Percentiles rank a stretch among this genome's conserved stretches.
phyloP scores from a whole-genome alignment of 208 protist species.

The Crithidia fasciculata region DNA sequence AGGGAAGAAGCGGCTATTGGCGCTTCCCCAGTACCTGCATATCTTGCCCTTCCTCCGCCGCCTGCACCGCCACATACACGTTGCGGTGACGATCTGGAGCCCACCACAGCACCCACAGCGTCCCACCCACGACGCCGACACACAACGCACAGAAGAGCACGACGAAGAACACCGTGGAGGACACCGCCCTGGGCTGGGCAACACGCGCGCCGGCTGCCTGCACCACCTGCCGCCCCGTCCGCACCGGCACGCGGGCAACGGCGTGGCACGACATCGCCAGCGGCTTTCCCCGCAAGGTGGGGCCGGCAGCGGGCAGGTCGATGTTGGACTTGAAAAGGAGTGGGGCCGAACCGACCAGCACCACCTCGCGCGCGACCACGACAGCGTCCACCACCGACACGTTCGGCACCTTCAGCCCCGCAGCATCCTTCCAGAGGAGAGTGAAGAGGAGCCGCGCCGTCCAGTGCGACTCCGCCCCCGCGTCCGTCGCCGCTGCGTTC shows the following conservation, averaged over 20 bases:
- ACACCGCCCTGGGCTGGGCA: background rate
- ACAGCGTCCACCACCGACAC: constrained; percentile 22
- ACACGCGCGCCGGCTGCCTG: background rate
- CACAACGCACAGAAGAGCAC: constrained; percentile 5
- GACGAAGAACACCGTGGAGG: constrained; percentile 12
- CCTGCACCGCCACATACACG: constrained; percentile 16
- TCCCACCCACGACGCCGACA: constrained; percentile 13
- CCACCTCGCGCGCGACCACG: constrained; percentile 20
- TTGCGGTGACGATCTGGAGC: background rate
- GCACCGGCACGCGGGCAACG: constrained; percentile 6
- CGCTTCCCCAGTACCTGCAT: constrained; percentile 15
- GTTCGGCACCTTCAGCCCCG: constrained; percentile 21
- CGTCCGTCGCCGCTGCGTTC: background rate
- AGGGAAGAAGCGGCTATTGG: background rate
- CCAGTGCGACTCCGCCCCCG: constrained; percentile 15
- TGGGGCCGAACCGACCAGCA: background rate
- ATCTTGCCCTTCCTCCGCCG: constrained; percentile 9
- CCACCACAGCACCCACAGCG: constrained; percentile 1
- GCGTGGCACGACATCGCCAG: constrained; percentile 15
- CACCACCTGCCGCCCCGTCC: constrained; percentile 10
- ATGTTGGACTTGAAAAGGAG: too few species aligned
- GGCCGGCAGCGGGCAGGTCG: background rate
- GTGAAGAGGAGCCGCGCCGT: constrained; percentile 18
- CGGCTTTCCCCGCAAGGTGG: constrained; percentile 8
- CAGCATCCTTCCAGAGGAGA: constrained; percentile 20